Conservation (phyloP, 176 grass and related monocot species). For the Zizania latifolia region DNA sequence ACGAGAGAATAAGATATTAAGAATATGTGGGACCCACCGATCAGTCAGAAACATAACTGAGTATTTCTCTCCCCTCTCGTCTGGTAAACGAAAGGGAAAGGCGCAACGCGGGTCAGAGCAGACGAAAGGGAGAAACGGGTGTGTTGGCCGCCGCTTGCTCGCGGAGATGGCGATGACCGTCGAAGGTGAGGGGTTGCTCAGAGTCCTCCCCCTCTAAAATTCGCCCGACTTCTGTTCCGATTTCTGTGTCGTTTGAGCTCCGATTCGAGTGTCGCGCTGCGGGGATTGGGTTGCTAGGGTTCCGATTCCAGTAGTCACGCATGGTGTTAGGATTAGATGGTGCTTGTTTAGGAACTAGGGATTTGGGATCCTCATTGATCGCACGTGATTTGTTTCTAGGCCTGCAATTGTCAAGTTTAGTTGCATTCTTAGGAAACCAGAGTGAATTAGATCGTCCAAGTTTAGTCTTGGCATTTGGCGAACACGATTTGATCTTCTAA, state of each 20-base stretch:
- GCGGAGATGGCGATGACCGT: slow-evolving; percentile 69
- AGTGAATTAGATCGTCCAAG: background rate
- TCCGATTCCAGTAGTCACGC: background rate
- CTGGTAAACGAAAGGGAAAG: background rate
- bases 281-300: slow-evolving; percentile 29
- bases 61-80: background rate
- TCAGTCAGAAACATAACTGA: background rate
- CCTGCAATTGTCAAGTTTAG: background rate
- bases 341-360: too few relatives aligned
- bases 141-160: background rate
- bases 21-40: background rate
- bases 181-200: slow-evolving; percentile 33
- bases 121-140: too few relatives aligned
- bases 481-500: too few relatives aligned
- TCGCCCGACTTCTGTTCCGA: too few relatives aligned
- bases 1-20: too few relatives aligned
- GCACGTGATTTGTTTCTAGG: background rate
- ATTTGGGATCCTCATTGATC: background rate
- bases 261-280: background rate
- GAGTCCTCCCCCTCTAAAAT: background rate
- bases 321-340: background rate
- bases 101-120: background rate
- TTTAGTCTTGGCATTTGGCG: too few relatives aligned
- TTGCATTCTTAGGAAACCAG: too few relatives aligned
- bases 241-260: background rate